Evolutionary conservation across 331 rosid species (phyloP).

Genomic region (Malus hybrid): DNA sequence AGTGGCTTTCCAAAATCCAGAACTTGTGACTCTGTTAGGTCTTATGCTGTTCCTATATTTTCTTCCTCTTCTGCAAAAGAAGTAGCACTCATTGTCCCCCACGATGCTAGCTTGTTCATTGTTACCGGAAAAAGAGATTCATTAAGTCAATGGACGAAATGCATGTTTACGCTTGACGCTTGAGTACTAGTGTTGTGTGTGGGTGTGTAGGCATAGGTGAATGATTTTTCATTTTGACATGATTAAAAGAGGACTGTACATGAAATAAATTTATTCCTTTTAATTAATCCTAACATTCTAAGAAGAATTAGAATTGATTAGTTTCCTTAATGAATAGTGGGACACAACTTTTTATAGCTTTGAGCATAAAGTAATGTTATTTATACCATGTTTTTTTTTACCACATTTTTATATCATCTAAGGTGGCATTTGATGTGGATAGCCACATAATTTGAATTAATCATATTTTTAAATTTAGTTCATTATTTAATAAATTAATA

Average conservation of each 20-base stretch:
- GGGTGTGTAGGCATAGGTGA: not conserved
- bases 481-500: too few relatives aligned
- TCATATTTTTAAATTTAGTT: too few relatives aligned
- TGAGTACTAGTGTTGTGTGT: too few relatives aligned
- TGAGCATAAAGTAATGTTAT: too few relatives aligned
- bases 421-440: too few relatives aligned
- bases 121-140: not conserved
- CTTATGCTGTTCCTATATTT: conserved; percentile 78
- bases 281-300: not conserved
- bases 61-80: conserved; percentile 75
- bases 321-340: not conserved
- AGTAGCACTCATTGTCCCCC: conserved; percentile 66
- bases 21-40: conserved; percentile 70
- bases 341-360: not conserved
- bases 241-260: not conserved
- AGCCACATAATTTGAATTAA: too few relatives aligned
- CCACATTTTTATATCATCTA: too few relatives aligned
- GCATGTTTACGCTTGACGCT: not conserved
- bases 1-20: conserved; percentile 89
- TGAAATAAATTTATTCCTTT: too few relatives aligned
- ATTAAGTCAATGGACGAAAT: not conserved
- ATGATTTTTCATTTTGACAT: not conserved
- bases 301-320: not conserved
- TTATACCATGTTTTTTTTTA: too few relatives aligned
- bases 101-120: conserved; percentile 32